Evolutionary conservation across 164 flowering plant species (phyloP).

Genomic region (Dillenia turbinata): DNA sequence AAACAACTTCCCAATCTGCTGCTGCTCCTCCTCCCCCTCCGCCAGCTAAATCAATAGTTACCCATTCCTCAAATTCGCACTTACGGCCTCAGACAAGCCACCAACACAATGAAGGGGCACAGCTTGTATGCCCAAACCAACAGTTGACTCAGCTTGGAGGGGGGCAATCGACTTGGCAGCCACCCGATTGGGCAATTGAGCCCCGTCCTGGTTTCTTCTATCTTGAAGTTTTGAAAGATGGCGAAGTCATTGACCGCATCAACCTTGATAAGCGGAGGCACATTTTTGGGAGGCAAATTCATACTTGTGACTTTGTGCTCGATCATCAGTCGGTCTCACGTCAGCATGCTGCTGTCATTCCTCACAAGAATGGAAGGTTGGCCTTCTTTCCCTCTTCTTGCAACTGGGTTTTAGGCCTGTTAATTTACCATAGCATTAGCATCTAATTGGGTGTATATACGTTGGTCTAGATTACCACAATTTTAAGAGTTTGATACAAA

Average conservation of each 20-base stretch:
- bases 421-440: too few relatives aligned
- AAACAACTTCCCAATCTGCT: slow-evolving; percentile 20
- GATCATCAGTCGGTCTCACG: slow-evolving; percentile 98
- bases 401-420: neutral
- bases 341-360: slow-evolving; percentile 95
- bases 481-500: too few relatives aligned
- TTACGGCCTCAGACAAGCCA: slow-evolving; percentile 21
- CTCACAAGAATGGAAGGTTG: slow-evolving; percentile 97
- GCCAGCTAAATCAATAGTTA: slow-evolving; percentile 2
- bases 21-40: slow-evolving; percentile 13
- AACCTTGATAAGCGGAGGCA: slow-evolving; percentile 69
- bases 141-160: slow-evolving; percentile 80
- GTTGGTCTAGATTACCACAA: too few relatives aligned
- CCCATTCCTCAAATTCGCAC: slow-evolving; percentile 22
- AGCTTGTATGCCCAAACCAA: slow-evolving; percentile 27
- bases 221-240: slow-evolving; percentile 89
- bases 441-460: too few relatives aligned
- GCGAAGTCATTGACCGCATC: slow-evolving; percentile 69
- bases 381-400: slow-evolving; percentile 2
- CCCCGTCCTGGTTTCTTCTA: slow-evolving; percentile 83
- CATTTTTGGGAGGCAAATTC: slow-evolving; percentile 86
- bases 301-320: slow-evolving; percentile 88
- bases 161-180: slow-evolving; percentile 90
- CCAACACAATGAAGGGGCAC: slow-evolving; percentile 31
- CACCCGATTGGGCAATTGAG: slow-evolving; percentile 99